phyloP scores from a whole-genome alignment of 495 filamentous ascomycete genomes.

The Talaromyces stipitatus region DNA sequence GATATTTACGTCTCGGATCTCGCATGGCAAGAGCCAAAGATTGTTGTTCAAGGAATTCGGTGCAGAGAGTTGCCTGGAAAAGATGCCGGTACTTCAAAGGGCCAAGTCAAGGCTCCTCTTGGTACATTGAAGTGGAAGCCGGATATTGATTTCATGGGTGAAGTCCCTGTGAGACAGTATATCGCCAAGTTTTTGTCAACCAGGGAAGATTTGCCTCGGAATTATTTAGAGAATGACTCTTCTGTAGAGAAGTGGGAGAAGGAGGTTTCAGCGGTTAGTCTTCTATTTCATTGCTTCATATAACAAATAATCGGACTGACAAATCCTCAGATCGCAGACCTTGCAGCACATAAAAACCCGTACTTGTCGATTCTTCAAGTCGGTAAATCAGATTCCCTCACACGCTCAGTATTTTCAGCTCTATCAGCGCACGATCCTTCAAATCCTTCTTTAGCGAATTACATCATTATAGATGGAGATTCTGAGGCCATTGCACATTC shows the following conservation, averaged over 20 bases:
- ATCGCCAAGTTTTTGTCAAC: not conserved
- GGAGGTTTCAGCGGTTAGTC: not conserved
- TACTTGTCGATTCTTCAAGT: slow-evolving; percentile 23
- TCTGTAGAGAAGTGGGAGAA: not conserved
- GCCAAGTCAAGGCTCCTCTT: not conserved
- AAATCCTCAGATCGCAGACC: not conserved
- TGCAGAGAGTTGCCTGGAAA: not conserved
- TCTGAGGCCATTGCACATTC: not conserved
- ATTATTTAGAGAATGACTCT: not conserved
- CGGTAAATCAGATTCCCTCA: slow-evolving; percentile 2
- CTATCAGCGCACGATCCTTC: not conserved
- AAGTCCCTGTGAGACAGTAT: not conserved
- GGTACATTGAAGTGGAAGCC: not conserved
- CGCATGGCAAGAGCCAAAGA: not conserved
- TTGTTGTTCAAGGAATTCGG: not conserved
- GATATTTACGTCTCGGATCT: not conserved
- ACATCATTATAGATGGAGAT: not conserved
- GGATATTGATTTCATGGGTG: not conserved
- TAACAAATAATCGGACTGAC: not conserved
- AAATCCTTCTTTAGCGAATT: not conserved
- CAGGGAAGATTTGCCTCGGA: not conserved
- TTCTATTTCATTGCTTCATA: not conserved
- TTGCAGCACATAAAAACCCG: slow-evolving; percentile 22
- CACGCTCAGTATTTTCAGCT: not conserved
- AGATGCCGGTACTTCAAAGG: not conserved